Evolutionary conservation across 23 red algal genomes (phyloP).

Genomic region (Gracilariopsis chorda): DNA sequence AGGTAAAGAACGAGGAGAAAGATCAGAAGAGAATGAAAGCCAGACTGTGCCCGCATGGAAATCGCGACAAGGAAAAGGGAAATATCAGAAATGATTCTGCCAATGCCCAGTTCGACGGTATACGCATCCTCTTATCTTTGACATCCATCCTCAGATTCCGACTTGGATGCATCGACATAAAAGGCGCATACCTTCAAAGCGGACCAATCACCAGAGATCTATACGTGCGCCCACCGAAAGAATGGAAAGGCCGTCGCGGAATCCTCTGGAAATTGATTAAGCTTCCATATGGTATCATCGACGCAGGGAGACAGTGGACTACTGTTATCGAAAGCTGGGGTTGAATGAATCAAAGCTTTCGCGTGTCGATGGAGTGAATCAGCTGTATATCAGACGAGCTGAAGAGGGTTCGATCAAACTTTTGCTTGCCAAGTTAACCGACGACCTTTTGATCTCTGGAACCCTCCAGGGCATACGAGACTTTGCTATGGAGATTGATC

Average conservation of each 20-base stretch:
- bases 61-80: constrained; percentile 8
- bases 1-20: not conserved
- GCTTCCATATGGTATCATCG: not conserved
- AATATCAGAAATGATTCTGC: constrained; percentile 2
- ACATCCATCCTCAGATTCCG: not conserved
- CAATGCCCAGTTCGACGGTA: not conserved
- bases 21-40: not conserved
- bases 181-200: not conserved
- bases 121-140: not conserved
- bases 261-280: not conserved
- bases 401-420: not conserved
- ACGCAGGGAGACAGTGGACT: not conserved
- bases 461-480: not conserved
- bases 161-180: not conserved
- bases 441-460: constrained; percentile 11
- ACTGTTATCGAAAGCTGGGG: not conserved
- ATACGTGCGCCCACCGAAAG: not conserved
- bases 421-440: not conserved
- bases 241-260: not conserved
- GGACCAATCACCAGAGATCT: not conserved
- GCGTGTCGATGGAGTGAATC: not conserved
- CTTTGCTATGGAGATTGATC: not conserved
- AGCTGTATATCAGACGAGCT: not conserved
- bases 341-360: not conserved
- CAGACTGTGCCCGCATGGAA: constrained; percentile 13